Conservation (phyloP, 306 rosid genomes). For the Lupinus albus region DNA sequence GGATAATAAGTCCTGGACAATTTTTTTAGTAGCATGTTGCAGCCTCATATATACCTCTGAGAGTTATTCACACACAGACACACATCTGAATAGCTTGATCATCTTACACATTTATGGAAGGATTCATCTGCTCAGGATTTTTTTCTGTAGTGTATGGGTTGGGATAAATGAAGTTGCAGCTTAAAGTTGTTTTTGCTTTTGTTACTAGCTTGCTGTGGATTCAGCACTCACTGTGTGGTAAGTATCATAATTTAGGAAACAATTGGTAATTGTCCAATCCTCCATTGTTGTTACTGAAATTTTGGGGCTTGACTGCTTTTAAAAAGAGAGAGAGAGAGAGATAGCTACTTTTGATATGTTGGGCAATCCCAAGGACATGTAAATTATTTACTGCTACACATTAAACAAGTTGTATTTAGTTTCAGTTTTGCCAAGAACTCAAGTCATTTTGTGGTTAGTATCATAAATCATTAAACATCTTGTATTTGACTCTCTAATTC, state of each 20-base stretch:
- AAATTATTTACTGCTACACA: background rate
- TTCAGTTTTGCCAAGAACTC: slow-evolving; percentile 16
- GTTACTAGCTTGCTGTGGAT: slow-evolving; percentile 60
- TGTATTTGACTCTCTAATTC: background rate
- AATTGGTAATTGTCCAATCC: background rate
- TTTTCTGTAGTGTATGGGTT: slow-evolving; percentile 44
- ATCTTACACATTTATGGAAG: background rate
- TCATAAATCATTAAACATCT: background rate
- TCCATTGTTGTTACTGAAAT: slow-evolving; percentile 21
- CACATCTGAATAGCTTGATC: slow-evolving; percentile 5
- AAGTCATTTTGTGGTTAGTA: slow-evolving; percentile 4
- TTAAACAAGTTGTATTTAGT: background rate
- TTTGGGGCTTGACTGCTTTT: background rate
- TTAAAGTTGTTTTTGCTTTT: slow-evolving; percentile 53
- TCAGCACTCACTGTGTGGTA: slow-evolving; percentile 66
- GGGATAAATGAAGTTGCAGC: slow-evolving; percentile 65
- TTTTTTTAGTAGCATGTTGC: slow-evolving; percentile 3
- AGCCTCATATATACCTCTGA: background rate
- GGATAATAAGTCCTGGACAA: background rate
- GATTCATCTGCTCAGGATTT: too few species aligned
- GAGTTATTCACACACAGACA: background rate
- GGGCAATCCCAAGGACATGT: background rate
- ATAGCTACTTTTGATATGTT: slow-evolving; percentile 11
- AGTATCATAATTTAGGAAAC: slow-evolving; percentile 42
- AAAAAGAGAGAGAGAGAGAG: background rate